A percentile compares a stretch with the other conserved stretches of the same genome.
Conservation (phyloP, 2,329 filamentous ascomycete genomes). For the Colletotrichum sp. region DNA sequence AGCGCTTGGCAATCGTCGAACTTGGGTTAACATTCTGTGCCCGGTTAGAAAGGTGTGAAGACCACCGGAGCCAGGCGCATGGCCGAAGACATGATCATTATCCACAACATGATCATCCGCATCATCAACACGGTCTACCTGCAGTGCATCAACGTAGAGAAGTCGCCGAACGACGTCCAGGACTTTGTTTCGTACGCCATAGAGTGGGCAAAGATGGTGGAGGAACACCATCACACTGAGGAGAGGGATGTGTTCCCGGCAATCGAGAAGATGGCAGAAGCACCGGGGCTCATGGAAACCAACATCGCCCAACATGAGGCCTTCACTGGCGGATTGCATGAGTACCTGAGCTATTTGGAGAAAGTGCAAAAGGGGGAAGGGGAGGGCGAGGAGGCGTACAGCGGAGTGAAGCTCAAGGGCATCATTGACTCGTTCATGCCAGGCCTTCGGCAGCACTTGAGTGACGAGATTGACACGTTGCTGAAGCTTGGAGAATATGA, state of each 20-base stretch:
- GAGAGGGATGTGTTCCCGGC: conserved; percentile 36
- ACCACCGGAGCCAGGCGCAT: conserved; percentile 24
- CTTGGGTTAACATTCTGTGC: neutral
- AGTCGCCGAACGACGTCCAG: conserved; percentile 22
- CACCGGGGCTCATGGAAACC: conserved; percentile 31
- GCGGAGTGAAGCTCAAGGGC: conserved; percentile 31
- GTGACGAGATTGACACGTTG: conserved; percentile 43
- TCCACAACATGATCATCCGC: conserved; percentile 34
- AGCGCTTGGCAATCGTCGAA: neutral
- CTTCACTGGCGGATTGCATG: conserved; percentile 36
- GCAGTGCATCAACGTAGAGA: conserved; percentile 28
- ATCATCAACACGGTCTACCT: conserved; percentile 32
- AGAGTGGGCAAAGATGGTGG: conserved; percentile 26
- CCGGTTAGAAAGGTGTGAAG: conserved; percentile 20
- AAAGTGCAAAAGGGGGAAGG: conserved; percentile 30
- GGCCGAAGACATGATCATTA: conserved; percentile 34
- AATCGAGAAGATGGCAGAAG: conserved; percentile 32
- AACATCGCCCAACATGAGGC: conserved; percentile 39
- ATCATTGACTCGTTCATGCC: conserved; percentile 42
- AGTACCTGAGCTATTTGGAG: conserved; percentile 35
- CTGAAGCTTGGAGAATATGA: conserved; percentile 35
- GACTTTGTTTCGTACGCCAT: conserved; percentile 33
- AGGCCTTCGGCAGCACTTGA: conserved; percentile 38
- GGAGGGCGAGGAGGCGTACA: conserved; percentile 30
- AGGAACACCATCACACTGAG: conserved; percentile 37